Base-by-base conservation (phyloP, 2,329 filamentous ascomycete genomes). In the Xylariaceae sp. region DNA sequence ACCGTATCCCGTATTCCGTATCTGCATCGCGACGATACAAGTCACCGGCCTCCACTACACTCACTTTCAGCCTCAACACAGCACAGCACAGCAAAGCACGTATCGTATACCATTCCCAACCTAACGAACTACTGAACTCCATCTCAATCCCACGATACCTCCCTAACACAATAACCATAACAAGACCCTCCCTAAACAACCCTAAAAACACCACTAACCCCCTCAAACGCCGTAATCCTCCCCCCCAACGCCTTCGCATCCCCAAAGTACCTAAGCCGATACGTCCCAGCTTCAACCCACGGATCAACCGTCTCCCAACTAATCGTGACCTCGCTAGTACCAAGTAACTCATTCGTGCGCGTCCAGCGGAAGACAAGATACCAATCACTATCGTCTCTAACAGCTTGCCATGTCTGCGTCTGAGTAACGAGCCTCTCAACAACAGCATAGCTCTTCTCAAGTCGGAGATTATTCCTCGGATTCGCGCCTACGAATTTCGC, bases 381-480 rank as follows among this genome's bases (percentile, higher is more conserved):
- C 92, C 92, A 97, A 72, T 97, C 92, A 8, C 76, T 78, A 70
- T 97, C 92, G 67, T 84, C 83, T n/a, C 86, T 82, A 18, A 94
- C 82, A 47, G 76, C 77, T 9, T 74, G 75, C 92, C 92, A 96
- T 1, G 66, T 30, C 3, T 30, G 23, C 5, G 23, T 30, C 23
- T 30, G 23, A 30, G 4, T 66, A 13, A 80, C 72, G 18, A 82
- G 76, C 66, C 78, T 79, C 77, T 97, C 91, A 0, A 96, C 83
- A 0, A 88, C 83, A 0, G 88, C 88, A 70, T 87, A 96, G 0
- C 88, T 96, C 10, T 80, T 81, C 70, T 90, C 92, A 1, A 91
- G 83, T 2, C 86, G 83, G 49, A 96, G 80, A 63, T 95, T 88
- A 72, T 96, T 97, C 53, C 92, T 82, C 7, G 92, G 92, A 68